Base-by-base conservation (phyloP, 2,329 filamentous ascomycete genomes). In the Curvularia sp. region DNA sequence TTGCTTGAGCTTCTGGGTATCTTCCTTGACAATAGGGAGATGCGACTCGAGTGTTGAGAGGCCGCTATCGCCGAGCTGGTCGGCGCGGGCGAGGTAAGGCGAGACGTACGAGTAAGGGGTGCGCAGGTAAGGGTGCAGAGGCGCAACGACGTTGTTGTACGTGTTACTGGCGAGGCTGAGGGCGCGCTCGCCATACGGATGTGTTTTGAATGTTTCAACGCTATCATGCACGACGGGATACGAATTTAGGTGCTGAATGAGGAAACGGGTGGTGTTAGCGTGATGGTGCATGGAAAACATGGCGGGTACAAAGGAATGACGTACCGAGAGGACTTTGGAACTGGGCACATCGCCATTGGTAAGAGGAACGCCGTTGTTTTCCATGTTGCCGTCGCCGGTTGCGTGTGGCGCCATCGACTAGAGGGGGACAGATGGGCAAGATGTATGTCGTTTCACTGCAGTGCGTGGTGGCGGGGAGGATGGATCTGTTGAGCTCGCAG, bases 221-320 rank as follows among this genome's bases (percentile, higher is more conserved):
- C 88, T 82, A 78, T 96, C 92, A 74, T 86, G 87, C 74, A 97
- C 86, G 66, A 96, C 79, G 39, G 94, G 94, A 80, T 96, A 97
- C 66, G 89, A 89, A 69, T 88, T 84, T 63, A 97, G 84, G 76
- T 97, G 93, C 92, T 96, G 69, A 21, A 15, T 96, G 69, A 25
- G 19, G 27, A n/a, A n/a, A n/a, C n/a, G n/a, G n/a, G n/a, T n/a
- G 6, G 53, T 21, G 21, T 34, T 49, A 47, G 49, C 39, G 21
- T 6, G 27, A n/a, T 19, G 42, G 8, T 32, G 43, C n/a, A 15
- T 25, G 19, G 12, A 25, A 21, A 7, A 13, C 19, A 7, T 9
- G 30, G 32, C 46, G 28, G 15, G n/a, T n/a, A n/a, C n/a, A n/a
- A n/a, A n/a, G 27, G 49, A 12, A 50, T 42, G 28, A 75, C 77